Conservation (phyloP, 345 rosid genomes). For the Pugionium cornutum region DNA sequence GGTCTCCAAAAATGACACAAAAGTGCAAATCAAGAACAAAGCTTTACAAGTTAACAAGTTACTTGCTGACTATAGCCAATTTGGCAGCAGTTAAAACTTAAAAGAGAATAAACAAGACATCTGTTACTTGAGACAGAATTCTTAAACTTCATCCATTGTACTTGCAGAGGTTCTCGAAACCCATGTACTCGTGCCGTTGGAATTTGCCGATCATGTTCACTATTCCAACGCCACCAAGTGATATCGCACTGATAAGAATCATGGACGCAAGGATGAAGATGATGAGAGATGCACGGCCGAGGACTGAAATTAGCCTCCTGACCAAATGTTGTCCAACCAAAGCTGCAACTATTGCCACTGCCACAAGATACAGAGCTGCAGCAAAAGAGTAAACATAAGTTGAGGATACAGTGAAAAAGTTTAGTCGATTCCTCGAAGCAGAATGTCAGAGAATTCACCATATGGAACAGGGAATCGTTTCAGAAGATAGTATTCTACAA, state of each 20-base stretch:
- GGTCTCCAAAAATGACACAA: no score
- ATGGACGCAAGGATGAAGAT: conserved; percentile 66
- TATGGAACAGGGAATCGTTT: conserved; percentile 82
- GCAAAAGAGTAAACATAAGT: background rate
- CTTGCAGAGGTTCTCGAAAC: conserved; percentile 64
- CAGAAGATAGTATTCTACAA: conserved; percentile 77
- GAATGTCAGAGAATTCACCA: conserved; percentile 43
- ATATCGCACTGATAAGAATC: conserved; percentile 59
- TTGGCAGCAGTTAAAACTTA: background rate
- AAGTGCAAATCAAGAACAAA: no score
- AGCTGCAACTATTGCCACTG: conserved; percentile 61
- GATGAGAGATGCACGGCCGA: conserved; percentile 68
- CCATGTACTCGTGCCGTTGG: conserved; percentile 59
- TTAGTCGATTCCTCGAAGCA: background rate
- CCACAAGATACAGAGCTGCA: conserved; percentile 57
- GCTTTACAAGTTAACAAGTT: no score
- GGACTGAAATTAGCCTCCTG: conserved; percentile 48
- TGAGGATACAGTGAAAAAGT: background rate
- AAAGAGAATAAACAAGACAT: background rate
- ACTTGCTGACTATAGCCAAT: no score
- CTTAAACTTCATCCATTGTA: conserved; percentile 26
- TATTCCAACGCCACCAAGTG: conserved; percentile 67
- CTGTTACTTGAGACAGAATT: no score
- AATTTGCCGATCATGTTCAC: conserved; percentile 53
- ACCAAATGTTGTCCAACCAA: conserved; percentile 61